A percentile compares a stretch with the other conserved stretches of the same genome.
phyloP scores from a whole-genome alignment of 805 yeast species.

The Sporopachydermia quercuum region DNA sequence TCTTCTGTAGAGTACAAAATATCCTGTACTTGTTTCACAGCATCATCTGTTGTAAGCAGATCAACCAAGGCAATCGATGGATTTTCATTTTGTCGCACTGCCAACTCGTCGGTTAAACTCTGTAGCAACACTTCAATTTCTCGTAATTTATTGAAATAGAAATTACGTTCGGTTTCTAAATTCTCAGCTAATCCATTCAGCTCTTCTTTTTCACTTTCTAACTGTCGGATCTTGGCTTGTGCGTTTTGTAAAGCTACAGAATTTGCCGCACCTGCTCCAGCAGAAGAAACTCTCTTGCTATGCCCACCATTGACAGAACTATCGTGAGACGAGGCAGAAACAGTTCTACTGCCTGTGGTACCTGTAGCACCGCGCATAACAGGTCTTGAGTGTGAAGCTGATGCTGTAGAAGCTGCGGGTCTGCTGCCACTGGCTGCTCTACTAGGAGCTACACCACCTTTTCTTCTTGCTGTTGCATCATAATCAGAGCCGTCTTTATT shows the following conservation, averaged over 20 bases:
- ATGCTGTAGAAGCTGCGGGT: not conserved
- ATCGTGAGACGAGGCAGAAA: not conserved
- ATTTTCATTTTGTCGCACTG: slow-evolving; percentile 1
- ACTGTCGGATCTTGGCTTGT: slow-evolving; percentile 22
- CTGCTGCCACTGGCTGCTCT: not conserved
- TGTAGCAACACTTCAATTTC: slow-evolving; percentile 76
- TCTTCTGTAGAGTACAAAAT: slow-evolving; percentile 73
- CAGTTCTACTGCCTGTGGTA: not conserved
- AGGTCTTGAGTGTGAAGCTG: slow-evolving; percentile 3
- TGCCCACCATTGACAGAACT: not conserved
- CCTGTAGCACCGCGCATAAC: slow-evolving; percentile 4
- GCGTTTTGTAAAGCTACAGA: slow-evolving; percentile 24
- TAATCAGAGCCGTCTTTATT: slow-evolving; percentile 53
- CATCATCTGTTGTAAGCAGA: not conserved
- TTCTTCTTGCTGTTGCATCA: slow-evolving; percentile 52
- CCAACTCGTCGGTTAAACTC: slow-evolving; percentile 35
- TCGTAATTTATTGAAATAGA: slow-evolving; percentile 78
- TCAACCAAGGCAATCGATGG: slow-evolving; percentile 14
- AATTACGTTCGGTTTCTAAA: slow-evolving; percentile 71
- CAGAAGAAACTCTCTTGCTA: not conserved
- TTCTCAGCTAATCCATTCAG: slow-evolving; percentile 45
- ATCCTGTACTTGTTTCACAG: slow-evolving; percentile 49
- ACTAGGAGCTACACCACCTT: slow-evolving; percentile 15
- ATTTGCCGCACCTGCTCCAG: not conserved
- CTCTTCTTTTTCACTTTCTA: slow-evolving; percentile 40